These are phyloP conservation scores for Scheffersomyces cryptocercus DNA, from an alignment of 1,139 yeast genomes.

Conservation along the genomic window DNA sequence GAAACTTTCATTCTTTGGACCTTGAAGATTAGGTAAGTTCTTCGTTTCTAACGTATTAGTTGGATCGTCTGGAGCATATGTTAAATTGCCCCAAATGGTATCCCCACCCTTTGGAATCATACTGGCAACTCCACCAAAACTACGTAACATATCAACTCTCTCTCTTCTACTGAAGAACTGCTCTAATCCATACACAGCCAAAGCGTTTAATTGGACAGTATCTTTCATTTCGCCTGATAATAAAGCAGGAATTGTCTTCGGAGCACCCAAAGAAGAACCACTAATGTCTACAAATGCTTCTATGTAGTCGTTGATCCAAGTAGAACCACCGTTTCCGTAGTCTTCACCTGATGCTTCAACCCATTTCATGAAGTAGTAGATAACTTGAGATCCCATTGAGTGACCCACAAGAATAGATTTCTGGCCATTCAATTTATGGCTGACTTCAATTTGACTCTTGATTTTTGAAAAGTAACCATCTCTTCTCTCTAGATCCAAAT, in stretches of 20 bases:
- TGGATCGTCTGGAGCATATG: slow-evolving; percentile 63
- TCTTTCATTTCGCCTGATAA: slow-evolving; percentile 98
- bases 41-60: slow-evolving; percentile 31
- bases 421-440: slow-evolving; percentile 52
- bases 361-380: slow-evolving; percentile 91
- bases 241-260: slow-evolving; percentile 88
- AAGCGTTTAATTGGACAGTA: slow-evolving; percentile 87
- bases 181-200: slow-evolving; percentile 93
- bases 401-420: slow-evolving; percentile 85
- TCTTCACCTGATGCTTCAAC: slow-evolving; percentile 80
- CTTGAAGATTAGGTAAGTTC: slow-evolving; percentile 10
- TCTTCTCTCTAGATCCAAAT: slow-evolving; percentile 80
- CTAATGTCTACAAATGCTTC: slow-evolving; percentile 83
- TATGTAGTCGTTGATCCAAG: slow-evolving; percentile 84
- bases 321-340: slow-evolving; percentile 85
- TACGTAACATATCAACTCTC: slow-evolving; percentile 77
- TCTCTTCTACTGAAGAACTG: slow-evolving; percentile 89
- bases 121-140: slow-evolving; percentile 92
- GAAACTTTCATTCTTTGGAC: slow-evolving; percentile 48
- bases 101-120: slow-evolving; percentile 97
- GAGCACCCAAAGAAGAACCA: slow-evolving; percentile 89
- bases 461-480: slow-evolving; percentile 82
- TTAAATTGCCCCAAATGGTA: slow-evolving; percentile 76
- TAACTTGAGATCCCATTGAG: slow-evolving; percentile 94
- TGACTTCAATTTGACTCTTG: slow-evolving; percentile 68